Conservation (phyloP, 1,284 basidiomycete species). For the Trametes hirsuta region DNA sequence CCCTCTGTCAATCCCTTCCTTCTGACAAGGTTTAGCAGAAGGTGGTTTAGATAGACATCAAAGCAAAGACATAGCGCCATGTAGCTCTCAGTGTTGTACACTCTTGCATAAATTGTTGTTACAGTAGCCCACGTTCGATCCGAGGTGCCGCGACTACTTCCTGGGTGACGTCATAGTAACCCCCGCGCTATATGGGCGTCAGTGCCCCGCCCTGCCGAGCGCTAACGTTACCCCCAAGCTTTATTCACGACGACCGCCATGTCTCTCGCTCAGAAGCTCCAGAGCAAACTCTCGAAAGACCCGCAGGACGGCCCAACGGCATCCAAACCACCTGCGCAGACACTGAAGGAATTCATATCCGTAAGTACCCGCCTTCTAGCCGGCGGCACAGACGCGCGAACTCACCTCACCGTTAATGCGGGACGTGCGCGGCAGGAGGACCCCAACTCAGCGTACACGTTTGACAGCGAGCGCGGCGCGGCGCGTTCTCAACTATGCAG, state of each 20-base stretch:
- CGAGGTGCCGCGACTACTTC: background rate
- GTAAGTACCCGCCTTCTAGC: conserved; percentile 23
- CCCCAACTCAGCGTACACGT: conserved; percentile 56
- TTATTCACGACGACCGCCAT: conserved; percentile 18
- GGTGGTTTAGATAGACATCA: conserved; percentile 6
- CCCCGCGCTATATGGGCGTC: conserved; percentile 3
- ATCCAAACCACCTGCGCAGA: conserved; percentile 24
- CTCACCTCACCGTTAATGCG: background rate
- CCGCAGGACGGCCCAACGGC: conserved; percentile 14
- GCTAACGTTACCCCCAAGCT: background rate
- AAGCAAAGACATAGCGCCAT: background rate
- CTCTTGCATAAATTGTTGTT: conserved; percentile 5
- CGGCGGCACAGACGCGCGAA: background rate
- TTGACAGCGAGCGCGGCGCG: conserved; percentile 62
- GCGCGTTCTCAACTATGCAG: conserved; percentile 68
- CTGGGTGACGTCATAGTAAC: conserved; percentile 23
- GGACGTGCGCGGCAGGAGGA: conserved; percentile 43
- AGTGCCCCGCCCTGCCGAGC: background rate
- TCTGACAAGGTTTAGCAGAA: background rate
- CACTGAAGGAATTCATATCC: conserved; percentile 36
- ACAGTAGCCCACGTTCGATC: background rate
- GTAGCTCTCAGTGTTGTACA: conserved; percentile 10
- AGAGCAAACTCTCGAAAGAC: conserved; percentile 27
- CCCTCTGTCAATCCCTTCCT: background rate
- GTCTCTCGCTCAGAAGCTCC: conserved; percentile 33